Evolutionary conservation across 2,329 filamentous ascomycete species (phyloP), one percentile per base, ranked within the genome.

Genomic region (Nemania bipapillata): DNA sequence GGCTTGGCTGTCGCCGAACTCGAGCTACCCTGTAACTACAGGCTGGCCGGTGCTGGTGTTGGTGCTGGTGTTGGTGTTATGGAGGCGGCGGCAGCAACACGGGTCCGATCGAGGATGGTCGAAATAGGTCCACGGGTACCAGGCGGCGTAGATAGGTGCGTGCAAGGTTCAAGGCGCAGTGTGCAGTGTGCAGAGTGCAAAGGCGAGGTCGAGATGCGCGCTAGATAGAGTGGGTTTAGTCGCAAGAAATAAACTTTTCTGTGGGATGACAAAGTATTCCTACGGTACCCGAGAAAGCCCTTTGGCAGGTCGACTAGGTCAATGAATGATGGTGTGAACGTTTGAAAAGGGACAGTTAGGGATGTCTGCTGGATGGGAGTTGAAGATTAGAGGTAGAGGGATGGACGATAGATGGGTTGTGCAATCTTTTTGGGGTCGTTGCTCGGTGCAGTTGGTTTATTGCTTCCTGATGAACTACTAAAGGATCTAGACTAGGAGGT

Each of bases 181-280:
- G 49, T 50, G 17, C 40, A 53, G 28, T 4, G 22, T 6, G n/a
- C 28, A 55, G 42, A 32, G 26, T 52, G 35, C 55, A 42, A 37
- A 57, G 17, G n/a, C n/a, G n/a, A n/a, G n/a, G 17, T 59, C 26
- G 3, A 42, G 40, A 61, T 59, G 59, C 53, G 67, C 47, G 50
- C 20, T 7, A 17, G n/a, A 47, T 60, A 26, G 26, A 20, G 40
- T 37, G 7, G 45, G 42, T 28, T 53, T 60, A 45, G 45, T 55
- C 42, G 47, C 57, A 22, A 52, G 11, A 59, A 37, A 56, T 66
- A 65, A 47, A 61, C n/a, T 42, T 61, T 54, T 54, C 50, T 54
- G 53, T 62, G 42, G 30, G 40, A 60, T 42, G 64, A 58, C 49
- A 50, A 50, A 40, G 40, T 15, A 37, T 45, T 53, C 8, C 28